Base-by-base conservation (phyloP, 352 stramenopile genomes). In the Phytophthora pisi region DNA sequence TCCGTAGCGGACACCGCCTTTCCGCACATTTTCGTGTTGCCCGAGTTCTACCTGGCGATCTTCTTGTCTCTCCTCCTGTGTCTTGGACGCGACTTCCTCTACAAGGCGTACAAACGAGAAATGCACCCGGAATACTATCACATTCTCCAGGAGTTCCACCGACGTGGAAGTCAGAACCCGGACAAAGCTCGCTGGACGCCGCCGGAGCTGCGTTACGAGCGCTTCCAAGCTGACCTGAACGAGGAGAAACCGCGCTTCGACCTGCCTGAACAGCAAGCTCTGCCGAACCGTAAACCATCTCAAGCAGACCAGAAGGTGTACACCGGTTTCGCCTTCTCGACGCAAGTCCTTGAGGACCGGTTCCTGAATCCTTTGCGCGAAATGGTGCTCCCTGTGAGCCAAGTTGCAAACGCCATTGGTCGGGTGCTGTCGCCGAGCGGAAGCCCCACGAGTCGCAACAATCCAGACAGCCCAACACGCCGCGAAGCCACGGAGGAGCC, bases 71-170 rank as follows among this genome's bases (percentile, higher is more conserved):
- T 94, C 15, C 53, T 96, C 28, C 74, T 96, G 2, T 92, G 84
- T 34, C 78, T 96, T 13, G 79, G 82, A 0, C 82, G 88, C 0
- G 88, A 95, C 54, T 92, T 96, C 51, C 66, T 96, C 0, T 93
- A 81, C 75, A 96, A 95, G 53, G 85, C 83, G 5, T 95, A 86
- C 63, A 96, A 96, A 74, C 87, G 87, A 3, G 86, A 96, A 61
- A 81, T 93, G 66, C 62, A 75, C 10, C 88, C 88, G 1, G 88
- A 96, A 57, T 96, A 96, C 72, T 96, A 96, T 70, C 88, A 96
- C 63, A 83, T 96, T 26, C 68, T 96, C 18, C 88, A 94, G 61
- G 88, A 96, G 53, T 79, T 89, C 57, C 80, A 94, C 56, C 61
- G 74, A 63, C 61, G 63, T 58, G 76, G 82, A 23, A 57, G 52